Conservation (phyloP, 306 rosid genomes). For the Gastrolobium bilobum region DNA sequence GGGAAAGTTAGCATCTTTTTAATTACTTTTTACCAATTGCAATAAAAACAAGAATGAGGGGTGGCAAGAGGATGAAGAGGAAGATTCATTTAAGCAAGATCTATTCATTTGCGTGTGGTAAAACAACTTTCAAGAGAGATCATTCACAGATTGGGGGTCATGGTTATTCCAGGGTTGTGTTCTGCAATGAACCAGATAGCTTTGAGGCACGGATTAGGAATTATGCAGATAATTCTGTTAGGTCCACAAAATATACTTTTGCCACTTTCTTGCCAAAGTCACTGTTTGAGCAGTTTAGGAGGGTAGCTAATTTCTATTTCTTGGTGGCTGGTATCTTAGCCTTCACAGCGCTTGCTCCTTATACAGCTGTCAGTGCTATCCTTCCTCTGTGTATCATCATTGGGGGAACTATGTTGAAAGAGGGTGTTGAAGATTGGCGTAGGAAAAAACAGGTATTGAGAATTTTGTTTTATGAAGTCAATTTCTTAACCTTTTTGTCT, state of each 20-base stretch:
- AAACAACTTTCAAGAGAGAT: slow-evolving; percentile 63
- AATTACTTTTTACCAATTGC: not conserved
- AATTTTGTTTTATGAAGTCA: slow-evolving; percentile 21
- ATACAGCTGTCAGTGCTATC: slow-evolving; percentile 84
- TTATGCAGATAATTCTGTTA: slow-evolving; percentile 74
- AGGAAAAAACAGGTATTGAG: slow-evolving; percentile 81
- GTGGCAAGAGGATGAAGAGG: slow-evolving; percentile 53
- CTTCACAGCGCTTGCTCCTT: slow-evolving; percentile 87
- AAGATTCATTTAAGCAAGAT: slow-evolving; percentile 86
- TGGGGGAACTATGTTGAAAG: slow-evolving; percentile 84
- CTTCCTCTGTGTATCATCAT: slow-evolving; percentile 72
- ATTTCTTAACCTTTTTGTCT: not conserved
- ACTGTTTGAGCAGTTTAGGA: slow-evolving; percentile 98
- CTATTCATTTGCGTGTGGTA: slow-evolving; percentile 80
- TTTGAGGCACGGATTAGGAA: slow-evolving; percentile 62
- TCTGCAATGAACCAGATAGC: slow-evolving; percentile 73
- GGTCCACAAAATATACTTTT: slow-evolving; percentile 83
- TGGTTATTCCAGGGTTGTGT: slow-evolving; percentile 89
- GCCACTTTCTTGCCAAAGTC: slow-evolving; percentile 91
- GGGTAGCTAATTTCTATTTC: slow-evolving; percentile 95
- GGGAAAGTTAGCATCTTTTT: slow-evolving; percentile 34
- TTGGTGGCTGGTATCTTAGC: slow-evolving; percentile 79
- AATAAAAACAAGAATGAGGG: slow-evolving; percentile 54
- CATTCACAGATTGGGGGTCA: slow-evolving; percentile 83
- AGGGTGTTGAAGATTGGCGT: slow-evolving; percentile 86